phyloP scores from a whole-genome alignment of 2,329 filamentous ascomycete species.

The Cladophialophora psammophila region DNA sequence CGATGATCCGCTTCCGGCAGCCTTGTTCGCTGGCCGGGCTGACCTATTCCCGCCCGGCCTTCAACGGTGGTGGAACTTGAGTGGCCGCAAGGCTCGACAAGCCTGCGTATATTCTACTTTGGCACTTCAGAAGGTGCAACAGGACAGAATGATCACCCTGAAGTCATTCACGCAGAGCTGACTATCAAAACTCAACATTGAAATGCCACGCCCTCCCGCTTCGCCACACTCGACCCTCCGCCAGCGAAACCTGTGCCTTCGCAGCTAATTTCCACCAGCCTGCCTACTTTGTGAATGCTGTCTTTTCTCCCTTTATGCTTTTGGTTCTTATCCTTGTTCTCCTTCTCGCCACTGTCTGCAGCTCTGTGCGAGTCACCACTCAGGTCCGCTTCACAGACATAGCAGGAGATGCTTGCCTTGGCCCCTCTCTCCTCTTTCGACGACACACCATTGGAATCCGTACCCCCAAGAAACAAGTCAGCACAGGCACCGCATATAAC shows the following conservation, averaged over 20 bases:
- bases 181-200: slow-evolving; percentile 66
- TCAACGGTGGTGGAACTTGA: neutral
- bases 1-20: neutral
- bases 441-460: slow-evolving; percentile 63
- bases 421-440: slow-evolving; percentile 44
- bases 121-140: neutral
- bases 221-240: slow-evolving; percentile 81
- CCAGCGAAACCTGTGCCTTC: slow-evolving; percentile 94
- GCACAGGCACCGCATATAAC: slow-evolving; percentile 88
- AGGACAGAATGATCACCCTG: neutral
- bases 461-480: slow-evolving; percentile 76
- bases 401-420: slow-evolving; percentile 66
- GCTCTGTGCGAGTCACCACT: slow-evolving; percentile 48
- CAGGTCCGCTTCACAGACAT: slow-evolving; percentile 85
- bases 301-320: slow-evolving; percentile 47
- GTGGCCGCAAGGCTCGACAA: neutral
- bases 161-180: neutral
- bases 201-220: slow-evolving; percentile 79
- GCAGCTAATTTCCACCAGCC: slow-evolving; percentile 78
- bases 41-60: neutral
- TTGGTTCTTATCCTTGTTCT: slow-evolving; percentile 37
- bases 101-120: neutral
- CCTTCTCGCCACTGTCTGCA: slow-evolving; percentile 1
- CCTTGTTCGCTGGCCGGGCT: neutral
- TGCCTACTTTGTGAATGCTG: slow-evolving; percentile 62